These are phyloP conservation scores for Coemansia sp. DNA, from an alignment of 192 early-diverging fungal genomes.

Conservation along the genomic window DNA sequence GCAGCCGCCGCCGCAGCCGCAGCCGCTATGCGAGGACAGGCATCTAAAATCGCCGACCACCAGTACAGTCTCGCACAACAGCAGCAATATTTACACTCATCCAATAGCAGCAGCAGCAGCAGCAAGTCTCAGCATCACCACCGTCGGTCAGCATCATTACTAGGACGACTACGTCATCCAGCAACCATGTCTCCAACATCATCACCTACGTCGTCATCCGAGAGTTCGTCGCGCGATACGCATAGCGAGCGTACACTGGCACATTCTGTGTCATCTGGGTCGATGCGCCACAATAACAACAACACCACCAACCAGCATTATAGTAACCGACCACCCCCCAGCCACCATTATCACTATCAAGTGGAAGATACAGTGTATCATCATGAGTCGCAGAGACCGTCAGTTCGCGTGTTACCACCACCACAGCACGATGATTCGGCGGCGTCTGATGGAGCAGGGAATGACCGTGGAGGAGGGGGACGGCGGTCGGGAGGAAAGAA, in stretches of 20 bases:
- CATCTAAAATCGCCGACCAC: conserved; percentile 1
- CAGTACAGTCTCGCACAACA: conserved; percentile 2
- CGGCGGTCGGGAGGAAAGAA: conserved; percentile 6
- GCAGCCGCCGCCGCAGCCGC: too few species aligned
- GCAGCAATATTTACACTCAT: neutral
- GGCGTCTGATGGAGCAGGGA: neutral
- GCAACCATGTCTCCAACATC: conserved; percentile 21
- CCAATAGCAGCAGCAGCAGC: neutral
- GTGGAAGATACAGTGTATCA: neutral
- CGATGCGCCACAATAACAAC: conserved; percentile 22
- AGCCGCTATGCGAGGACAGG: neutral
- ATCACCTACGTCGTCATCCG: conserved; percentile 43
- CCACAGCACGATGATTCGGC: neutral
- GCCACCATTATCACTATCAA: neutral
- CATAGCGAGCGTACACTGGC: conserved; percentile 45
- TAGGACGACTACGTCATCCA: conserved; percentile 16
- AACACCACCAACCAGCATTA: conserved; percentile 4
- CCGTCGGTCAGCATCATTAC: conserved; percentile 26
- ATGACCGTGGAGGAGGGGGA: neutral
- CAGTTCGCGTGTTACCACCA: conserved; percentile 24
- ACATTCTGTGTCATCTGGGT: conserved; percentile 34
- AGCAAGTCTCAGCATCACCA: conserved; percentile 3
- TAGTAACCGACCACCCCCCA: neutral
- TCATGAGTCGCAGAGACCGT: conserved; percentile 7
- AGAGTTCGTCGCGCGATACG: conserved; percentile 34